Conservation (phyloP, 768 basidiomycete species). For the Calvatia gigantea region DNA sequence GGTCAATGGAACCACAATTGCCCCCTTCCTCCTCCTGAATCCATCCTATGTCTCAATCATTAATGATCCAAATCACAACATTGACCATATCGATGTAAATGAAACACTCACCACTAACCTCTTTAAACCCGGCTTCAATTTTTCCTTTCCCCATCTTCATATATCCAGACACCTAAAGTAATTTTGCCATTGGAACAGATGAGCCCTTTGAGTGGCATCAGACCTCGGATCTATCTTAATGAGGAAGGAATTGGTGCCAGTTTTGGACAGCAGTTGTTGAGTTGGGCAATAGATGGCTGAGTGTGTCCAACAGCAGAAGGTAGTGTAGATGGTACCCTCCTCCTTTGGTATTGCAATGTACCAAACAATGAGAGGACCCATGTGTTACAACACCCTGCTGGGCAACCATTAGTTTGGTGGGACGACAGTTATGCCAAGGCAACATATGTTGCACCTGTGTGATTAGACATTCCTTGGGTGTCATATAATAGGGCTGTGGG, state of each 20-base stretch:
- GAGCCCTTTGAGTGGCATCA: not conserved
- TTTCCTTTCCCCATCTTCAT: constrained; percentile 13
- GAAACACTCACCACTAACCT: constrained; percentile 15
- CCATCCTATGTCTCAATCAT: constrained; percentile 16
- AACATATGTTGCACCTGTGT: constrained; percentile 9
- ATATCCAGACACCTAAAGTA: not conserved
- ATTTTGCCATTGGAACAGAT: constrained; percentile 6
- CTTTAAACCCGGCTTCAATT: constrained; percentile 17
- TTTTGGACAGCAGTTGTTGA: not conserved
- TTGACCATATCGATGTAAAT: constrained; percentile 14
- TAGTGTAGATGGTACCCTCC: not conserved
- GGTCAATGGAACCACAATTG: constrained; percentile 1
- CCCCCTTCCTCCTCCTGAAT: constrained; percentile 11
- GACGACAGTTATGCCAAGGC: constrained; percentile 5
- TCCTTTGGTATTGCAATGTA: constrained; percentile 11
- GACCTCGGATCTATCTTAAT: constrained; percentile 19
- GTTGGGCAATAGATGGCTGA: not conserved
- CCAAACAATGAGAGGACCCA: constrained; percentile 7
- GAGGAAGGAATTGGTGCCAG: constrained; percentile 17
- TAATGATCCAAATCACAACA: constrained; percentile 9
- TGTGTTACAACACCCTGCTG: constrained; percentile 8
- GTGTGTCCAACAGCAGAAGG: not conserved
- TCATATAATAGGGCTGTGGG: no score
- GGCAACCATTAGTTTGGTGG: constrained; percentile 17
- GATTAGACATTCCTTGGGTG: no score